Conservation (phyloP, 345 rosid genomes). For the Syzygium aromaticum region DNA sequence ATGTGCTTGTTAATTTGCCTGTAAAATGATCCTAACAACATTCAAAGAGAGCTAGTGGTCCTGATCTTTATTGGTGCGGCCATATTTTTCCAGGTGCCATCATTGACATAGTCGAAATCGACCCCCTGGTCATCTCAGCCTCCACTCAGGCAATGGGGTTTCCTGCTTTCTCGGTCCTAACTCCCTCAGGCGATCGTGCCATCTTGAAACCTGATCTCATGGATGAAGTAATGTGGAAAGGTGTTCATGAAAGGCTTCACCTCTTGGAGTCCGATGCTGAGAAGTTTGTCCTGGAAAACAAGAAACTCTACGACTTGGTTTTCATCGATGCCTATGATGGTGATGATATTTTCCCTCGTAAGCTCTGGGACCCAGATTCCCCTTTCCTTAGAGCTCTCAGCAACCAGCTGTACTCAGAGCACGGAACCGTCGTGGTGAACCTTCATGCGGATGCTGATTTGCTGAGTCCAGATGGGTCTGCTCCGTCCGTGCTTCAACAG, state of each 20-base stretch:
- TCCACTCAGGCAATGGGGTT: slow-evolving; percentile 81
- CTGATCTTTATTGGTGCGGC: neutral
- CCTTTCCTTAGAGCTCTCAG: slow-evolving; percentile 57
- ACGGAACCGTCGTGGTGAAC: slow-evolving; percentile 86
- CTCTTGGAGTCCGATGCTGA: slow-evolving; percentile 77
- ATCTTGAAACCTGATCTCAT: slow-evolving; percentile 28
- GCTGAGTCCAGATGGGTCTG: slow-evolving; percentile 9
- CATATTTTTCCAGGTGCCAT: slow-evolving; percentile 44
- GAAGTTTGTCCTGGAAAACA: slow-evolving; percentile 40
- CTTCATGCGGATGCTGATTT: slow-evolving; percentile 64
- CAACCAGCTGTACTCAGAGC: slow-evolving; percentile 45
- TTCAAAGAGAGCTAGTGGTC: neutral
- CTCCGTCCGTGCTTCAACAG: slow-evolving; percentile 18
- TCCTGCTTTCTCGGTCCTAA: slow-evolving; percentile 62
- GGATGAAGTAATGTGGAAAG: slow-evolving; percentile 69
- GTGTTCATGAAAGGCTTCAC: slow-evolving; percentile 72
- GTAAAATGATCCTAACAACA: neutral
- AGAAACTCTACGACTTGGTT: slow-evolving; percentile 46
- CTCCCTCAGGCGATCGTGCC: slow-evolving; percentile 32
- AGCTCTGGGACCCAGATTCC: slow-evolving; percentile 68
- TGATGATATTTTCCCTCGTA: slow-evolving; percentile 76
- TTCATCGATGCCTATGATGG: slow-evolving; percentile 95
- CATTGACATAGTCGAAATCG: slow-evolving; percentile 70
- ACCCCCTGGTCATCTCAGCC: slow-evolving; percentile 72
- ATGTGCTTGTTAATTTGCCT: too few species aligned